Base-by-base conservation (phyloP, 768 basidiomycete species). In the Mrakia gelida region DNA sequence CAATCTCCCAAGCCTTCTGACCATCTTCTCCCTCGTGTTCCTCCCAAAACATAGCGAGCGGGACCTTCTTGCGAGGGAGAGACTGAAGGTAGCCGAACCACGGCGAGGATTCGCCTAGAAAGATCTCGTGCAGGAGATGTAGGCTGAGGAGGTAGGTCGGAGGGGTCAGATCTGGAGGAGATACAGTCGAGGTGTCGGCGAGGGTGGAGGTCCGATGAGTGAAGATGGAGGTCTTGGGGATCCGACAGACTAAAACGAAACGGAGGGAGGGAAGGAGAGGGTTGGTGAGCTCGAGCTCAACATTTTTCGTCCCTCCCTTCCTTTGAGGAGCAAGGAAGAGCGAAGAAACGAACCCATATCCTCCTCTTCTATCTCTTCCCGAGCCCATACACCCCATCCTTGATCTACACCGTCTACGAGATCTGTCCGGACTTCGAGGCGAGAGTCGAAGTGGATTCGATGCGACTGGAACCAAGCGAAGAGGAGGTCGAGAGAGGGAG, bases 1-100 rank as follows among this genome's bases (percentile, higher is more conserved):
- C 71, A 82, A 83, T 83, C 41, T 65, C 52, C 68, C 61, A 38
- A 7, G 83, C 86, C 6, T 79, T 59, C 52, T 68, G 56, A 0
- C 84, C 84, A 68, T 83, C 82, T 6, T 79, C 70, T 0, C 82
- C 82, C 3, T 52, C 71, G 6, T 82, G 52, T 23, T 80, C 79
- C 49, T 76, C 73, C 86, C 86, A 87, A 9, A 86, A 81, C 26
- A 82, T 56, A 0, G 84, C 85, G 26, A 85, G 63, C 10, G 80
- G 76, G 4, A 85, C 80, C 6, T 77, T 67, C 0, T 79, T 76
- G 10, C 82, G 79, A 0, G 86, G 86, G 34, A 85, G 75, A 10
- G 80, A 80, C 68, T 84, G 84, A 6, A 86, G 76, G 77, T 86
- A 86, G 21, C 83, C 84, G 26, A 75, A 82, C 81, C 83, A 86